Percentiles rank a stretch among this genome's conserved stretches.
Conservation (phyloP, 2,329 filamentous ascomycete genomes). For the Cladosporium velox region DNA sequence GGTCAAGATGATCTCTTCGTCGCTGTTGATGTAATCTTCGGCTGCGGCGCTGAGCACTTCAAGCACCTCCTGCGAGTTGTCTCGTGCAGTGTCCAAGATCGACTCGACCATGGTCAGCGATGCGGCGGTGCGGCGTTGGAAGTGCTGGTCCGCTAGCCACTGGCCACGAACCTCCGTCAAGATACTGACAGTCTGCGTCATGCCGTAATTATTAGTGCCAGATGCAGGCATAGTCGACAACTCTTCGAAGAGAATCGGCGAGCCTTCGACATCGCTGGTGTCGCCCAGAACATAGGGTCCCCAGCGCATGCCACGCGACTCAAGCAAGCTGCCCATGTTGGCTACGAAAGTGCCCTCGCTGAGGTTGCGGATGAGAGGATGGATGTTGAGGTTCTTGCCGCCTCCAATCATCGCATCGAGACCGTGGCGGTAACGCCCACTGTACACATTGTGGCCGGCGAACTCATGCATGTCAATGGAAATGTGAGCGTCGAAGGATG, state of each 20-base stretch:
- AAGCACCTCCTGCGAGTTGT: constrained; percentile 29
- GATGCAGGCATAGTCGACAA: constrained; percentile 25
- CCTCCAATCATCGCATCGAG: constrained; percentile 41
- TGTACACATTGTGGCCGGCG: constrained; percentile 32
- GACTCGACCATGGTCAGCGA: constrained; percentile 24
- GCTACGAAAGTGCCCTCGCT: constrained; percentile 39
- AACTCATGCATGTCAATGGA: constrained; percentile 44
- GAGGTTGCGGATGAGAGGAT: constrained; percentile 38
- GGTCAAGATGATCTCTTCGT: constrained; percentile 28
- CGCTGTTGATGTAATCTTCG: constrained; percentile 27
- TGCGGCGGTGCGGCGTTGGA: constrained; percentile 27
- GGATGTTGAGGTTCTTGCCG: constrained; percentile 42
- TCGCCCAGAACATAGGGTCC: constrained; percentile 38
- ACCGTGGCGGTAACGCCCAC: constrained; percentile 37
- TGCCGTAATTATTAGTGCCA: constrained; percentile 25
- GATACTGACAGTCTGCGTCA: constrained; percentile 26
- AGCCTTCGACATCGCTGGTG: constrained; percentile 29
- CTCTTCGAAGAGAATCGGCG: constrained; percentile 35
- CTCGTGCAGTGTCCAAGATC: constrained; percentile 23
- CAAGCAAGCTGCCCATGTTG: constrained; percentile 36
- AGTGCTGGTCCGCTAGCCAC: constrained; percentile 27
- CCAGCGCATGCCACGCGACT: constrained; percentile 35
- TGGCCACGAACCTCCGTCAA: constrained; percentile 26
- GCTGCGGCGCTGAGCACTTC: constrained; percentile 23
- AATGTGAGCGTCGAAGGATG: constrained; percentile 37